These are phyloP conservation scores for Glaciozyma martinii DNA, from an alignment of 768 basidiomycete genomes.

Conservation along the genomic window DNA sequence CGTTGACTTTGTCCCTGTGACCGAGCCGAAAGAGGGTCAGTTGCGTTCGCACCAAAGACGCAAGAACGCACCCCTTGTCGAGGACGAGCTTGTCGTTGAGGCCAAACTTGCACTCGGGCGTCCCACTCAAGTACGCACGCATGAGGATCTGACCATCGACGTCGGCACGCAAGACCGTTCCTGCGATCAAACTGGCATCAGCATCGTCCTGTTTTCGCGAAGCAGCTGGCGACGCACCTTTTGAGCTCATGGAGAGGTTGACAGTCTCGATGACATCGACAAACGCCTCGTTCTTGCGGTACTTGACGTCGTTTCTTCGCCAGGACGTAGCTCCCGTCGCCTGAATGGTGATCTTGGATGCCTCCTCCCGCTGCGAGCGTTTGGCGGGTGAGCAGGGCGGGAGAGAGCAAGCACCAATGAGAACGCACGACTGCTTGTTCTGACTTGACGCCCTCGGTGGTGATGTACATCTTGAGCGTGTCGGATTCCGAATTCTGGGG, in stretches of 20 bases:
- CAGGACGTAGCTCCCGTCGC: conserved; percentile 95
- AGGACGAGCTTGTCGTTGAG: conserved; percentile 97
- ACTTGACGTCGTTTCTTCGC: conserved; percentile 90
- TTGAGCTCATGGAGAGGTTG: conserved; percentile 93
- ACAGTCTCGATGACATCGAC: conserved; percentile 98
- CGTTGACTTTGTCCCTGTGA: background rate
- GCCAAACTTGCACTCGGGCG: conserved; percentile 97
- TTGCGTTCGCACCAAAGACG: no score
- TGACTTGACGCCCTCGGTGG: conserved; percentile 87
- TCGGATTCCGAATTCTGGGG: conserved; percentile 99
- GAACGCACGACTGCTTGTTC: conserved; percentile 67
- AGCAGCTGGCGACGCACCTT: conserved; percentile 54
- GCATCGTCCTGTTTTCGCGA: background rate
- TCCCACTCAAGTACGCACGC: conserved; percentile 93
- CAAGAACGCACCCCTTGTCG: conserved; percentile 51
- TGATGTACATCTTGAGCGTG: conserved; percentile 94
- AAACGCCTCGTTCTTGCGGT: conserved; percentile 99
- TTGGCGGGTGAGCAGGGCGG: background rate
- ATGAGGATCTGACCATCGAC: conserved; percentile 97
- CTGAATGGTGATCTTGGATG: conserved; percentile 91
- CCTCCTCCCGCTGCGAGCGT: conserved; percentile 64
- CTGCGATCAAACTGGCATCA: conserved; percentile 42
- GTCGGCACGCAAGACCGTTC: conserved; percentile 83
- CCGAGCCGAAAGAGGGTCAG: background rate
- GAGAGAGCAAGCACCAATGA: background rate